Percentiles rank a stretch among this genome's conserved stretches.
These are phyloP conservation scores for Trichoderma endophyticum DNA, from an alignment of 2,329 filamentous ascomycete genomes.

Conservation along the genomic window DNA sequence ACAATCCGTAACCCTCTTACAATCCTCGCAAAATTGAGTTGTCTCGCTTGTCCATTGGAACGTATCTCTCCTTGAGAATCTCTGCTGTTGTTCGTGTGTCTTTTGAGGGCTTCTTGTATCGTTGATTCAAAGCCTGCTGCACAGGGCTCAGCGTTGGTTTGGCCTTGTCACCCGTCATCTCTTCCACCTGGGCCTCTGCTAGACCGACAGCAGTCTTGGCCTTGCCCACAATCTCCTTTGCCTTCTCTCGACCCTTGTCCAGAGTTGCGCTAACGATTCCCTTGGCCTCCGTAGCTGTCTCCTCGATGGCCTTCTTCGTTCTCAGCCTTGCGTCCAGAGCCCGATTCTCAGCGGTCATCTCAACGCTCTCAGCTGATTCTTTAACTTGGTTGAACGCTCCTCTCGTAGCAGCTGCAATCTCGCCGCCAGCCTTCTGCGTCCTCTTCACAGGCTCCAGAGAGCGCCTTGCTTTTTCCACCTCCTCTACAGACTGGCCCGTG, in stretches of 20 bases:
- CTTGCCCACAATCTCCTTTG: slow-evolving; percentile 39
- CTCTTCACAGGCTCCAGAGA: slow-evolving; percentile 34
- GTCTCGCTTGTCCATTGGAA: slow-evolving; percentile 45
- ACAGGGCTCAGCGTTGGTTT: slow-evolving; percentile 35
- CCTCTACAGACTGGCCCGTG: slow-evolving; percentile 34
- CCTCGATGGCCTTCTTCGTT: slow-evolving; percentile 26
- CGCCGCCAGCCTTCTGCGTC: slow-evolving; percentile 30
- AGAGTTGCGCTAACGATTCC: slow-evolving; percentile 39
- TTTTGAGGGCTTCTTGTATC: slow-evolving; percentile 45
- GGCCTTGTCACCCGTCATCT: slow-evolving; percentile 26
- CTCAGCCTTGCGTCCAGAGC: slow-evolving; percentile 28
- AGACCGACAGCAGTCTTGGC: slow-evolving; percentile 36
- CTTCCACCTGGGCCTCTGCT: slow-evolving; percentile 37
- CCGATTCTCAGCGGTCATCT: slow-evolving; percentile 28
- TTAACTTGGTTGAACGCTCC: slow-evolving; percentile 34
- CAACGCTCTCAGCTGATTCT: slow-evolving; percentile 28
- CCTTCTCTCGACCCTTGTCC: slow-evolving; percentile 36
- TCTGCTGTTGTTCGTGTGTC: slow-evolving; percentile 51
- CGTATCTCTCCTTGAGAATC: slow-evolving; percentile 54
- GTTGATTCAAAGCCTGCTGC: slow-evolving; percentile 50
- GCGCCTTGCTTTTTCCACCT: slow-evolving; percentile 28
- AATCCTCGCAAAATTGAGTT: slow-evolving; percentile 43
- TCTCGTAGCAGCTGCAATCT: slow-evolving; percentile 36
- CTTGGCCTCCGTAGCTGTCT: slow-evolving; percentile 36
- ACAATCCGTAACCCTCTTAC: slow-evolving; percentile 22